These are phyloP conservation scores for Neolentinus lepideus DNA, from an alignment of 1,284 basidiomycete genomes.

Conservation along the genomic window DNA sequence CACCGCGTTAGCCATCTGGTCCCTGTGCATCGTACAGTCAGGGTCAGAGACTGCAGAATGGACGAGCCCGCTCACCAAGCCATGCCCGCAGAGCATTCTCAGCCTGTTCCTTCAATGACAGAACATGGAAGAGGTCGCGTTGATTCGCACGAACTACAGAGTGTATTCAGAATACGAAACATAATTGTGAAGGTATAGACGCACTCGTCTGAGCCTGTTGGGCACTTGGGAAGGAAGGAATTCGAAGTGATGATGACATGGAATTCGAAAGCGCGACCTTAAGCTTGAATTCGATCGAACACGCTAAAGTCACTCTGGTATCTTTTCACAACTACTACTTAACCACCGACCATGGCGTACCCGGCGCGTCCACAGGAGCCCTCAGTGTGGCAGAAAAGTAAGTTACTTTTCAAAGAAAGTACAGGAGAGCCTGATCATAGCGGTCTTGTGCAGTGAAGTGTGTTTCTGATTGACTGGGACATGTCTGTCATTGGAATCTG, in stretches of 20 bases:
- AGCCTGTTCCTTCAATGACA: conserved; percentile 67
- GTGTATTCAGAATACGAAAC: conserved; percentile 7
- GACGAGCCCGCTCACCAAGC: conserved; percentile 49
- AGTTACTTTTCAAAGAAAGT: conserved; percentile 17
- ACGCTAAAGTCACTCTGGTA: conserved; percentile 1
- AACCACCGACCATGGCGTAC: conserved; percentile 39
- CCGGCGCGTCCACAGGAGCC: conserved; percentile 44
- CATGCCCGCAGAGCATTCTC: conserved; percentile 72
- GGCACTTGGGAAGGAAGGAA: conserved; percentile 52
- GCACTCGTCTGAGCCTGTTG: conserved; percentile 82
- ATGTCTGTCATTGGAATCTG: neutral
- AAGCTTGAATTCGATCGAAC: neutral
- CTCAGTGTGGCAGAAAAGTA: conserved; percentile 72
- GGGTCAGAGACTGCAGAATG: conserved; percentile 1
- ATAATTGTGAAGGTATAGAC: conserved; percentile 21
- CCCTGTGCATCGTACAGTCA: conserved; percentile 36
- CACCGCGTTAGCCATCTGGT: conserved; percentile 79
- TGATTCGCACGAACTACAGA: conserved; percentile 77
- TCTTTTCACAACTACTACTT: conserved; percentile 23
- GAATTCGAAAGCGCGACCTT: neutral
- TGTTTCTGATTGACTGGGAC: neutral
- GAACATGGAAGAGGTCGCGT: conserved; percentile 75
- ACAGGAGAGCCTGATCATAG: neutral
- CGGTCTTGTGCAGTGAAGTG: conserved; percentile 2
- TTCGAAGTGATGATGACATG: conserved; percentile 8